Conservation (phyloP, 805 yeast species). For the Candida methanosorbosa region DNA sequence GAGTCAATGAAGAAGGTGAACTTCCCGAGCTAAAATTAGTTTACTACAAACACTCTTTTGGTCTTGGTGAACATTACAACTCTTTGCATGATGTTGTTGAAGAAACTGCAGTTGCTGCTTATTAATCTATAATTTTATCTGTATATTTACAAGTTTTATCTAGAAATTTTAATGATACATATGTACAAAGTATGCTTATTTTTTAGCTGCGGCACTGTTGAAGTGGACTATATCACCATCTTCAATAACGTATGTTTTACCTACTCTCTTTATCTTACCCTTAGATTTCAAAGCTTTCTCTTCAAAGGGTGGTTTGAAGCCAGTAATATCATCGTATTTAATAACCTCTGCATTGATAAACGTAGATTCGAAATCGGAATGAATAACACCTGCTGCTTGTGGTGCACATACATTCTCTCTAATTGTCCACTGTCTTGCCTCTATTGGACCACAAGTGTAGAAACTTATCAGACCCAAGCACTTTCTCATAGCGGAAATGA, state of each 20-base stretch:
- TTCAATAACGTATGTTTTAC: constrained; percentile 91
- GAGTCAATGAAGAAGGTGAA: constrained; percentile 49
- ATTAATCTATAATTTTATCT: not conserved
- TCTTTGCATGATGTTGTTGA: constrained; percentile 38
- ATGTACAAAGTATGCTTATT: too few relatives aligned
- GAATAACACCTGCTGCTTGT: constrained; percentile 98
- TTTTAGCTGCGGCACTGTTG: constrained; percentile 65
- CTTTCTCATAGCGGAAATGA: constrained; percentile 79
- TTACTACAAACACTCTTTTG: constrained; percentile 76
- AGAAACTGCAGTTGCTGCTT: not conserved
- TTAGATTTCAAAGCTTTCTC: constrained; percentile 53
- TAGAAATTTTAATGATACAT: not conserved
- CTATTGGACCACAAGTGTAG: constrained; percentile 94
- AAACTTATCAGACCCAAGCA: constrained; percentile 82
- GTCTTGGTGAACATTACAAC: constrained; percentile 94
- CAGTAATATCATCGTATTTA: constrained; percentile 63
- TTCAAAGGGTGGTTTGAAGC: constrained; percentile 39
- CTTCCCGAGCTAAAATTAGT: constrained; percentile 59
- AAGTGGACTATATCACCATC: constrained; percentile 90
- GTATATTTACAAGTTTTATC: not conserved
- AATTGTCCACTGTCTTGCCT: constrained; percentile 97
- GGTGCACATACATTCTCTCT: constrained; percentile 91
- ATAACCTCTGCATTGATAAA: constrained; percentile 92
- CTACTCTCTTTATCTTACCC: constrained; percentile 58
- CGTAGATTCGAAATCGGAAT: constrained; percentile 89